phyloP scores from a whole-genome alignment of 805 yeast genomes.

The Candida silvicultrix region DNA sequence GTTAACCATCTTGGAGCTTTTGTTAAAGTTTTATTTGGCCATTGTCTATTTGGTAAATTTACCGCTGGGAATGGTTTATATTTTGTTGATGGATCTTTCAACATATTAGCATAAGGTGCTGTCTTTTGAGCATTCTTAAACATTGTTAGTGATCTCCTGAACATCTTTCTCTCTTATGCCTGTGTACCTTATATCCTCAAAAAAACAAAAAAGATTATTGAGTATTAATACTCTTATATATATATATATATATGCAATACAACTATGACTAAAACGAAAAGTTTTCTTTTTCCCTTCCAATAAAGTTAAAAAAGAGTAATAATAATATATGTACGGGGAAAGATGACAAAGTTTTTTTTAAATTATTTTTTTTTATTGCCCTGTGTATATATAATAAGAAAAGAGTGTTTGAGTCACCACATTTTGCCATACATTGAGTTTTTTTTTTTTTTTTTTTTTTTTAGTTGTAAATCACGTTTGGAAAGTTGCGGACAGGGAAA shows the following conservation, averaged over 20 bases:
- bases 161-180: too few relatives aligned
- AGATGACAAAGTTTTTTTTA: not conserved
- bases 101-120: slow-evolving; percentile 43
- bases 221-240: not conserved
- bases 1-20: slow-evolving; percentile 79
- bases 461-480: too few relatives aligned
- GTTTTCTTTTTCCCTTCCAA: too few relatives aligned
- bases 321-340: too few relatives aligned
- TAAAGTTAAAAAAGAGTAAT: too few relatives aligned
- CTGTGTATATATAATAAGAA: too few relatives aligned
- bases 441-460: too few relatives aligned
- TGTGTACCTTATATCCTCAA: too few relatives aligned
- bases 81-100: slow-evolving; percentile 61
- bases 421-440: not conserved
- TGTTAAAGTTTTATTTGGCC: slow-evolving; percentile 63
- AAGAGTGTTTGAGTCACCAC: not conserved
- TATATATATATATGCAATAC: not conserved
- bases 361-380: too few relatives aligned
- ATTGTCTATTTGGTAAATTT: slow-evolving; percentile 52
- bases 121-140: slow-evolving; percentile 23
- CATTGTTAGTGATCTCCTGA: slow-evolving; percentile 13
- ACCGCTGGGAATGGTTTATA: slow-evolving; percentile 52
- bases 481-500: too few relatives aligned
- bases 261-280: too few relatives aligned
- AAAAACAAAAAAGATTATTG: too few relatives aligned